These are phyloP conservation scores for Colletotrichum sp. DNA, from an alignment of 2,329 filamentous ascomycete species.

Conservation along the genomic window DNA sequence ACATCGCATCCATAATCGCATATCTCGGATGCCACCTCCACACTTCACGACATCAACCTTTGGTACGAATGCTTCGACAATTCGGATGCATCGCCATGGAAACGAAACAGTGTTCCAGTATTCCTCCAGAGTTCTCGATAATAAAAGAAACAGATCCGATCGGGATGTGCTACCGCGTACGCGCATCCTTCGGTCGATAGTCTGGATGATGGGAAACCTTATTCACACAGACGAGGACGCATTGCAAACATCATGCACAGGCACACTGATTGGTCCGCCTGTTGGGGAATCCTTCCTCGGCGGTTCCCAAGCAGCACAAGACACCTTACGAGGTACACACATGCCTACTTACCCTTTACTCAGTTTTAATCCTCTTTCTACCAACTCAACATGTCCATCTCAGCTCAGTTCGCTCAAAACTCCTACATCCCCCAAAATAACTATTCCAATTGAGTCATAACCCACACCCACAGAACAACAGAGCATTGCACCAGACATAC, in stretches of 20 bases:
- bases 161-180: background rate
- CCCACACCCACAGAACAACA: background rate
- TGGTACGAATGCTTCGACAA: background rate
- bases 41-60: background rate
- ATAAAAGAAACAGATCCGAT: background rate
- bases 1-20: background rate
- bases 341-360: too few relatives aligned
- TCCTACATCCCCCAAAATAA: background rate
- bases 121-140: background rate
- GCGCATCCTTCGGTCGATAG: background rate
- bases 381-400: background rate
- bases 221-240: background rate
- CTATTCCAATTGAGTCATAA: background rate
- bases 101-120: background rate
- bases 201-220: background rate
- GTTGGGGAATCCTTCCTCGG: background rate
- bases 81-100: background rate
- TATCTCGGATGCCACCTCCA: background rate
- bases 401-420: background rate
- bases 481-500: background rate
- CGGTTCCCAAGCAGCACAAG: too few relatives aligned
- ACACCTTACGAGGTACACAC: background rate
- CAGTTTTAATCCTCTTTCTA: too few relatives aligned
- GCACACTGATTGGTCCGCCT: background rate
- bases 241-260: background rate